Conservation (phyloP, 768 basidiomycete species). For the Myochromella boudieri region DNA sequence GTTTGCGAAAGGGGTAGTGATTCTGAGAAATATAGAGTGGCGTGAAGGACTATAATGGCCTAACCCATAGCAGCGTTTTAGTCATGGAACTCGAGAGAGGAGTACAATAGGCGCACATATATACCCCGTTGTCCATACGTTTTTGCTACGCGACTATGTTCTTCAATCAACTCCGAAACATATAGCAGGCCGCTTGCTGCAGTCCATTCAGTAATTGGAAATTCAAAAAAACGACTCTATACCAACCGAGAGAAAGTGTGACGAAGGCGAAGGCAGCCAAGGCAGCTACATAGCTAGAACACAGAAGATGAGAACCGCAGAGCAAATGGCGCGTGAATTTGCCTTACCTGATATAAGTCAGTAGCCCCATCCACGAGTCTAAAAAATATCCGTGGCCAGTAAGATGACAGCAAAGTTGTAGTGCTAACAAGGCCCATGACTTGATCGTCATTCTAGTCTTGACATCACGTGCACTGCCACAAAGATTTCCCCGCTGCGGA, state of each 20-base stretch:
- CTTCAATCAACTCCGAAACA: conserved; percentile 94
- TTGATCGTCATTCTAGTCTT: background rate
- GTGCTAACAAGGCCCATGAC: no score
- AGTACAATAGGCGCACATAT: conserved; percentile 58
- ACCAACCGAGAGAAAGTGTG: conserved; percentile 84
- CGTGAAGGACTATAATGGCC: conserved; percentile 78
- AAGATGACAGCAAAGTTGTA: background rate
- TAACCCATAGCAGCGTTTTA: conserved; percentile 30
- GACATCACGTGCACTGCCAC: conserved; percentile 16
- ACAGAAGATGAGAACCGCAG: conserved; percentile 2
- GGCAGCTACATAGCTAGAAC: conserved; percentile 68
- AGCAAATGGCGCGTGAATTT: background rate
- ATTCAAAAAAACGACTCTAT: background rate
- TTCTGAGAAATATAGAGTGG: conserved; percentile 77
- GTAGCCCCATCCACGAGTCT: conserved; percentile 42
- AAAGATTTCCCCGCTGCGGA: background rate
- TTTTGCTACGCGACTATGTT: conserved; percentile 85
- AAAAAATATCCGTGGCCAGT: conserved; percentile 11
- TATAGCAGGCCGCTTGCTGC: conserved; percentile 92
- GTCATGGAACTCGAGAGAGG: background rate
- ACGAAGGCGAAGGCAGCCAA: conserved; percentile 83
- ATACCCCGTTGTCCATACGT: conserved; percentile 79
- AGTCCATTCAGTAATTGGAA: conserved; percentile 2
- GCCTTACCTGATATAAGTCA: conserved; percentile 62
- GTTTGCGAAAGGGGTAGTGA: conserved; percentile 75